These are phyloP conservation scores for Starmerella apicola DNA, from an alignment of 805 yeast genomes.

Conservation along the genomic window DNA sequence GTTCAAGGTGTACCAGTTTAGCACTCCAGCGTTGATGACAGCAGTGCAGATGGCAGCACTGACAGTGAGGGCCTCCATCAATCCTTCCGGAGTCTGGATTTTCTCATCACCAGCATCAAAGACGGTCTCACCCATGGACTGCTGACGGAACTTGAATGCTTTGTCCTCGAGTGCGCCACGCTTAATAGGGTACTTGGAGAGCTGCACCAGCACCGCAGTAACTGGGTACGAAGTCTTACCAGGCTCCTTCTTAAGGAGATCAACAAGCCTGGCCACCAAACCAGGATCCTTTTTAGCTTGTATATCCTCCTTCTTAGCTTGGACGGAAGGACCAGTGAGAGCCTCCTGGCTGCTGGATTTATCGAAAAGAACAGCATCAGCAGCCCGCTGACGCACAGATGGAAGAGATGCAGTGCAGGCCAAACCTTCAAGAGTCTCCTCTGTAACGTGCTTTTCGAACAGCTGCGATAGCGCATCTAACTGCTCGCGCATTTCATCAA, in stretches of 20 bases:
- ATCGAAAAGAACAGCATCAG: slow-evolving; percentile 1
- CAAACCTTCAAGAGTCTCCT: slow-evolving; percentile 28
- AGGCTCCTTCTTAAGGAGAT: slow-evolving; percentile 9
- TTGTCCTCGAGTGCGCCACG: slow-evolving; percentile 22
- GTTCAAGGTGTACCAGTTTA: slow-evolving; percentile 18
- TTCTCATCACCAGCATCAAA: slow-evolving; percentile 2
- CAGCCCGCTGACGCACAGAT: slow-evolving; percentile 23
- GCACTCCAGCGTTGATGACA: slow-evolving; percentile 15
- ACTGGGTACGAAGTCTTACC: slow-evolving; percentile 25
- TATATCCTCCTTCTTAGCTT: no score
- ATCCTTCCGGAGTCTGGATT: slow-evolving; percentile 1
- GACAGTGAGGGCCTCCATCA: slow-evolving; percentile 2
- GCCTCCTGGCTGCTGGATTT: not conserved
- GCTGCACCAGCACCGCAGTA: slow-evolving; percentile 24
- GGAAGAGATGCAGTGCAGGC: slow-evolving; percentile 27
- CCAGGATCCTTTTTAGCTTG: slow-evolving; percentile 8
- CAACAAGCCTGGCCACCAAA: slow-evolving; percentile 10
- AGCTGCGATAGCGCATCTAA: slow-evolving; percentile 24
- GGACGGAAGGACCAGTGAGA: no score
- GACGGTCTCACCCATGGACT: slow-evolving; percentile 12
- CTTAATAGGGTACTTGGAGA: slow-evolving; percentile 26
- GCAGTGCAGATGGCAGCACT: slow-evolving; percentile 11
- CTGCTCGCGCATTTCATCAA: slow-evolving; percentile 15
- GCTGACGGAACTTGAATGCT: slow-evolving; percentile 4
- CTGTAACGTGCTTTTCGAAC: slow-evolving; percentile 9